Conservation (phyloP, 768 basidiomycete species). For the Termitomyces sp. region DNA sequence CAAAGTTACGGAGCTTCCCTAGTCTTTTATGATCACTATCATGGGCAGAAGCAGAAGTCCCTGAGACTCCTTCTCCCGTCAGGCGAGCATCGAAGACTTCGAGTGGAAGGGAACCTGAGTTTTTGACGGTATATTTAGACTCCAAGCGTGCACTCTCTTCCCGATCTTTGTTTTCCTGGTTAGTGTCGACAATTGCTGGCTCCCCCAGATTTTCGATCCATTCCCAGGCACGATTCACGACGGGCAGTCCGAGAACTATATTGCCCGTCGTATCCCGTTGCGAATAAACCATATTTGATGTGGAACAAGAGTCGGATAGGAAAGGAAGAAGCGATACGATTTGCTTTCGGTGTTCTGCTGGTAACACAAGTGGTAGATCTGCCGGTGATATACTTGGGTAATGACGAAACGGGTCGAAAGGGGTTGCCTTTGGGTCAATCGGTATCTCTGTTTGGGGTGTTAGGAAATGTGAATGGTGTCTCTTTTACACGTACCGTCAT, state of each 20-base stretch:
- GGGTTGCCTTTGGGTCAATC: constrained; percentile 47
- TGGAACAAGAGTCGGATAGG: constrained; percentile 45
- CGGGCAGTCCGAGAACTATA: constrained; percentile 44
- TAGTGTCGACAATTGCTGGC: constrained; percentile 38
- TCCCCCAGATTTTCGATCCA: constrained; percentile 82
- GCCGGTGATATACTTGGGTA: constrained; percentile 52
- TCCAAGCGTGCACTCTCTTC: constrained; percentile 37
- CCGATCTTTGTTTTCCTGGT: constrained; percentile 37
- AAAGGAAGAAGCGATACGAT: constrained; percentile 58
- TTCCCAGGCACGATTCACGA: constrained; percentile 81
- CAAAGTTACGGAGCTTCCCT: constrained; percentile 53
- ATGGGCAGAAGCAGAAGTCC: constrained; percentile 20
- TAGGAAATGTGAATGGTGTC: not conserved
- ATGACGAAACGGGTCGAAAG: constrained; percentile 61
- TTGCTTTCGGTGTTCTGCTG: constrained; percentile 54
- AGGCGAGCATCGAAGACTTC: constrained; percentile 65
- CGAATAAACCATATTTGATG: constrained; percentile 56
- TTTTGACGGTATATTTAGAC: constrained; percentile 45
- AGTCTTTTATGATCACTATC: constrained; percentile 33
- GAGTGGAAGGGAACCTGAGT: constrained; percentile 68
- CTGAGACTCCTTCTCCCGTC: constrained; percentile 57
- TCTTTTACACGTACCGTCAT: constrained; percentile 55
- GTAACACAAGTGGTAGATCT: constrained; percentile 54
- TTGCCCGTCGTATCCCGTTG: constrained; percentile 54
- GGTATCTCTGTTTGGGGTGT: constrained; percentile 51